Percentiles rank a stretch among this genome's conserved stretches.
Conservation (phyloP, 2,329 filamentous ascomycete genomes). For the Aspergillus japonicus region DNA sequence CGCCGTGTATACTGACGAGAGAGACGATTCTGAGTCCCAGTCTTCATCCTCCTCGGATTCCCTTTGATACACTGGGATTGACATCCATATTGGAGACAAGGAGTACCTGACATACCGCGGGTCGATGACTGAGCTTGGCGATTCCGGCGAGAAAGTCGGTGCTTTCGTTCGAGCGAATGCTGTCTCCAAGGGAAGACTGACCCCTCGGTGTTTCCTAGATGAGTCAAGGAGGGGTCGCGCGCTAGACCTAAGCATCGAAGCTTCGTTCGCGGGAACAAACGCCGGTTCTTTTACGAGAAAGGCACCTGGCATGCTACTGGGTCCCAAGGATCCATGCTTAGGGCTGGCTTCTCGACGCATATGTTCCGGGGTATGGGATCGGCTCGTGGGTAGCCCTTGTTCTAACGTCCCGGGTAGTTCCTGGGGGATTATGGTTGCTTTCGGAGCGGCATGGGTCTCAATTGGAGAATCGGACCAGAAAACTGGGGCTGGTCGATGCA, state of each 20-base stretch:
- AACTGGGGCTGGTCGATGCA: neutral
- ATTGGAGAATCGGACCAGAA: neutral
- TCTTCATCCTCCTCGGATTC: neutral
- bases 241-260: neutral
- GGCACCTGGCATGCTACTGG: neutral
- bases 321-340: neutral
- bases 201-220: neutral
- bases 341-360: conserved; percentile 18
- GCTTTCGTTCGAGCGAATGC: neutral
- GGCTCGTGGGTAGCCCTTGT: conserved; percentile 27
- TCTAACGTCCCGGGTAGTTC: conserved; percentile 29
- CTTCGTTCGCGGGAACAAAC: neutral
- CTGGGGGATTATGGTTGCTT: conserved; percentile 7
- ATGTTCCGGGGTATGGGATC: conserved; percentile 28
- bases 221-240: neutral
- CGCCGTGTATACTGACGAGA: conserved; percentile 29
- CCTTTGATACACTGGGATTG: neutral
- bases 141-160: neutral
- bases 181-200: neutral
- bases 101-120: neutral
- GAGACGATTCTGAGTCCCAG: conserved; percentile 23
- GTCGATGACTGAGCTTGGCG: neutral
- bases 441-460: neutral
- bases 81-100: neutral
- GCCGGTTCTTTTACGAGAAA: neutral